A percentile compares a stretch with the other conserved stretches of the same genome.
phyloP scores from a whole-genome alignment of 352 stramenopile genomes.

The Globisporangium acanthophoron region DNA sequence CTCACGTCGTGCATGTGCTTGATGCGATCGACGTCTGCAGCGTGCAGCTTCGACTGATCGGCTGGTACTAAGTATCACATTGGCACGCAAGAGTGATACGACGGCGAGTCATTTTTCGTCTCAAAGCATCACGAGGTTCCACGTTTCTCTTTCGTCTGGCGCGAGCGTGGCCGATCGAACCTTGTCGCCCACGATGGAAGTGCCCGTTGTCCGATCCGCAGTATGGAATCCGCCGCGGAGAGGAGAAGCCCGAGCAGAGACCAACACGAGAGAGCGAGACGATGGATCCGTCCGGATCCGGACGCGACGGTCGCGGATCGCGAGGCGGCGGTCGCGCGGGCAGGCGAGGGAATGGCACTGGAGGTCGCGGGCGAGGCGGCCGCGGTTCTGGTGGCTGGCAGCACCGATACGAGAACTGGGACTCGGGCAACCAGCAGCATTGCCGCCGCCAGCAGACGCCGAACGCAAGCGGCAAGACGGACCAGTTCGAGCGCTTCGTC shows the following conservation, averaged over 20 bases:
- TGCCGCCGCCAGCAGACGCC: not conserved
- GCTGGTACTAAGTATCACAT: too few relatives aligned
- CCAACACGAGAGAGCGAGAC: not conserved
- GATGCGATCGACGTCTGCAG: too few relatives aligned
- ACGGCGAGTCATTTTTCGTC: too few relatives aligned
- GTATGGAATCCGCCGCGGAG: conserved; percentile 2
- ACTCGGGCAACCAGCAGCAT: conserved; percentile 3
- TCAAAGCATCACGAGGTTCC: too few relatives aligned
- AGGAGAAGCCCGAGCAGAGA: not conserved
- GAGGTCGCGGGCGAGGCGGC: not conserved
- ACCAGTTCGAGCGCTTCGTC: conserved; percentile 34
- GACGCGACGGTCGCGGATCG: not conserved
- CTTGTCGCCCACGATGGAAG: not conserved
- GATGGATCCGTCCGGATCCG: conserved; percentile 4
- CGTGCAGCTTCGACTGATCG: too few relatives aligned
- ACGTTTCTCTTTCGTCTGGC: not conserved
- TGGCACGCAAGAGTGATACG: too few relatives aligned
- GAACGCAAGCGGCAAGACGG: not conserved
- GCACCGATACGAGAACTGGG: not conserved
- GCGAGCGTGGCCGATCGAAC: not conserved
- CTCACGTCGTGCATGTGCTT: too few relatives aligned
- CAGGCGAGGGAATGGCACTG: not conserved
- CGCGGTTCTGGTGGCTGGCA: conserved; percentile 2
- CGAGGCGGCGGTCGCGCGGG: not conserved
- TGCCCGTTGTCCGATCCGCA: not conserved